Conservation (phyloP, 257 asterid genomes). For the Misopates orontium region DNA sequence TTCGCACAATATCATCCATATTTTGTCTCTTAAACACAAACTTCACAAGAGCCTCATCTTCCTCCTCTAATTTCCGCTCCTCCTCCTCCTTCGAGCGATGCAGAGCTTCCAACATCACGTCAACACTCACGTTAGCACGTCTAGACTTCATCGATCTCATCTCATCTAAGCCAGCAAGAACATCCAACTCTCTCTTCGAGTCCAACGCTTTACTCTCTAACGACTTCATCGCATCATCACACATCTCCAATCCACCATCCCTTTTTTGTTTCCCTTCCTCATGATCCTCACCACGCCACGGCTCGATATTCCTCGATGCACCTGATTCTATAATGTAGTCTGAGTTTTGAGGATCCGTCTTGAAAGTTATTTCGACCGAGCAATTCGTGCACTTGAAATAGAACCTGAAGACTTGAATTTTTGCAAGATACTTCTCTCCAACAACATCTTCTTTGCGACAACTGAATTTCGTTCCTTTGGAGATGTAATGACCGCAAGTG, state of each 20-base stretch:
- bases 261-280: conserved; percentile 63
- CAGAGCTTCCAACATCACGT: conserved; percentile 84
- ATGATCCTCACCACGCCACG: conserved; percentile 88
- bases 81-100: conserved; percentile 57
- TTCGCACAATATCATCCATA: conserved; percentile 37
- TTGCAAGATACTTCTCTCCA: conserved; percentile 87
- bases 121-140: conserved; percentile 82
- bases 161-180: conserved; percentile 84
- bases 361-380: conserved; percentile 81
- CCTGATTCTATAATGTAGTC: conserved; percentile 86
- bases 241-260: conserved; percentile 79
- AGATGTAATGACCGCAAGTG: conserved; percentile 76
- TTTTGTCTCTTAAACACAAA: conserved; percentile 56
- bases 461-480: conserved; percentile 69
- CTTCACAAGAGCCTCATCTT: conserved; percentile 74
- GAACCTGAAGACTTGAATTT: conserved; percentile 80
- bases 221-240: conserved; percentile 97
- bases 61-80: conserved; percentile 62
- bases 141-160: conserved; percentile 94
- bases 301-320: conserved; percentile 79
- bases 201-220: conserved; percentile 84
- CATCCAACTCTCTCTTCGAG: conserved; percentile 90
- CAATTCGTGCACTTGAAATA: conserved; percentile 87
- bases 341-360: conserved; percentile 91
- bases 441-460: conserved; percentile 80